Evolutionary conservation across 345 rosid genomes (phyloP).

Genomic region (Acer yangbiense): DNA sequence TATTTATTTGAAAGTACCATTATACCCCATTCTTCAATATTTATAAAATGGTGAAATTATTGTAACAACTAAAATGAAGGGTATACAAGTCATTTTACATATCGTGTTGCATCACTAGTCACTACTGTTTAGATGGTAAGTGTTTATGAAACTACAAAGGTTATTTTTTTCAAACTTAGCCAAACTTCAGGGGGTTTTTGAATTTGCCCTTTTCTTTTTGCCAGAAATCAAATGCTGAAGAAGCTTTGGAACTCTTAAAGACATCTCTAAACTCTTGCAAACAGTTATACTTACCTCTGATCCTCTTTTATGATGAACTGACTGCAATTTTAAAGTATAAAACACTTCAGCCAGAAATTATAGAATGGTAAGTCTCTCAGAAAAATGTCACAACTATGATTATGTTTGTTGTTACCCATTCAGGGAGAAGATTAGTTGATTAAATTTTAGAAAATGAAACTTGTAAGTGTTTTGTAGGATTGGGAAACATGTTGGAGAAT

Average conservation of each 20-base stretch:
- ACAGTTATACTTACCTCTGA: slow-evolving; percentile 50
- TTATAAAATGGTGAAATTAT: not conserved
- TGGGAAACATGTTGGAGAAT: slow-evolving; percentile 73
- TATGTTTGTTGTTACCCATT: slow-evolving; percentile 13
- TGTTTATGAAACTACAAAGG: not conserved
- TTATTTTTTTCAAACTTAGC: not conserved
- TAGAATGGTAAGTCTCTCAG: slow-evolving; percentile 63
- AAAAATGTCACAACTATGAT: slow-evolving; percentile 15
- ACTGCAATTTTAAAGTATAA: slow-evolving; percentile 47
- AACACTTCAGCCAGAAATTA: slow-evolving; percentile 66
- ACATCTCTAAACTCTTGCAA: slow-evolving; percentile 71
- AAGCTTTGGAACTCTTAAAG: slow-evolving; percentile 75
- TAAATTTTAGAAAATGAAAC: not conserved
- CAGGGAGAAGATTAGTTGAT: slow-evolving; percentile 16
- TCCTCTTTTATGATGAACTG: slow-evolving; percentile 79
- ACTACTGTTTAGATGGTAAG: not conserved
- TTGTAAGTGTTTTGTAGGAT: slow-evolving; percentile 50
- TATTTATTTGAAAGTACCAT: not conserved
- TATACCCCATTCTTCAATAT: not conserved
- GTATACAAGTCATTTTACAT: not conserved
- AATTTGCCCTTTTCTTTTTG: not conserved
- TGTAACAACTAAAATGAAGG: not conserved
- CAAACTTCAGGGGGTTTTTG: not conserved
- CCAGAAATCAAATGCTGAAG: slow-evolving; percentile 68
- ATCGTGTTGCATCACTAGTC: not conserved